Percentiles rank a stretch among this genome's conserved stretches.
phyloP scores from a whole-genome alignment of 768 basidiomycete genomes.

The Phylloporus scabripes region DNA sequence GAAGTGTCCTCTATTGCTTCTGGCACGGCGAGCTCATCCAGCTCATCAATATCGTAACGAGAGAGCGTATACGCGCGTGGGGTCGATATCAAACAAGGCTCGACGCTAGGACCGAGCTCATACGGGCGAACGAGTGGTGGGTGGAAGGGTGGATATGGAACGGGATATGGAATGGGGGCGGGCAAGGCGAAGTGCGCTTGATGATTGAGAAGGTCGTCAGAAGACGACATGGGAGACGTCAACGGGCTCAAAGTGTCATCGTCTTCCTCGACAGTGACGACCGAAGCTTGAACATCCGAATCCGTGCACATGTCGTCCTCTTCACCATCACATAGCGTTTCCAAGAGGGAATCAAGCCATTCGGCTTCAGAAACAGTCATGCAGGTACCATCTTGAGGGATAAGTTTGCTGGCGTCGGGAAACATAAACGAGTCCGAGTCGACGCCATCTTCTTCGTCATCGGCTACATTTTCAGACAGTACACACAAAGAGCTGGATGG shows the following conservation, averaged over 20 bases:
- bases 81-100: conserved; percentile 40
- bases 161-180: conserved; percentile 51
- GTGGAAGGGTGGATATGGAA: conserved; percentile 61
- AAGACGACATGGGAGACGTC: conserved; percentile 69
- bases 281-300: conserved; percentile 42
- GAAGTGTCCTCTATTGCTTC: conserved; percentile 82
- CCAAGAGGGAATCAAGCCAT: conserved; percentile 79
- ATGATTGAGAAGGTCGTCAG: conserved; percentile 62
- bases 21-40: conserved; percentile 65
- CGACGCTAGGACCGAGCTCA: conserved; percentile 40
- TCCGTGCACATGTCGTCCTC: conserved; percentile 53
- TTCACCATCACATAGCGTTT: conserved; percentile 66
- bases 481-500: conserved; percentile 25
- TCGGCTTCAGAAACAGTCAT: conserved; percentile 58
- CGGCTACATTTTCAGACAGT: conserved; percentile 36
- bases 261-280: conserved; percentile 54
- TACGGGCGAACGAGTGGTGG: conserved; percentile 52
- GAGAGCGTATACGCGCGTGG: conserved; percentile 44
- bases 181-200: conserved; percentile 45
- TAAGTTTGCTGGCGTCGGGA: conserved; percentile 64
- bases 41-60: conserved; percentile 56
- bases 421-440: conserved; percentile 74
- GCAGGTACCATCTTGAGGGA: conserved; percentile 29
- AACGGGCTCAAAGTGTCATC: conserved; percentile 54
- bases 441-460: conserved; percentile 47